Percentiles rank a stretch among this genome's conserved stretches.
phyloP scores from a whole-genome alignment of 495 filamentous ascomycete species.

The Amniculicola lignicola region DNA sequence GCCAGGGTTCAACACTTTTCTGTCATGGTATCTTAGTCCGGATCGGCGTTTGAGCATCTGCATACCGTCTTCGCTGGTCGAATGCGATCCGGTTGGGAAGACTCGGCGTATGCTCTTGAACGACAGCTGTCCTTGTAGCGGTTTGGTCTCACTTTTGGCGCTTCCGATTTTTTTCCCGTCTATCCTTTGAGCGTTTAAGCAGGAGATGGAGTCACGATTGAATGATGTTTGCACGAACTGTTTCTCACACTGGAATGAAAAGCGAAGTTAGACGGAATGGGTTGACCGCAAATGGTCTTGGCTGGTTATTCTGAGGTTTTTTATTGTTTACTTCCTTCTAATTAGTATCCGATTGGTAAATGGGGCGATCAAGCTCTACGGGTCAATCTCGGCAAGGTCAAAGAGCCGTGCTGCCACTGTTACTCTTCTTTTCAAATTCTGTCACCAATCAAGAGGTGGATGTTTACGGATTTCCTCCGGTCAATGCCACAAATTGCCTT shows the following conservation, averaged over 20 bases:
- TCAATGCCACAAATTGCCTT: not conserved
- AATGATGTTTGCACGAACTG: not conserved
- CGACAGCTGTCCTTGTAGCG: not conserved
- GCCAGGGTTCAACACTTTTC: not conserved
- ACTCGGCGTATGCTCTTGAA: constrained; percentile 6
- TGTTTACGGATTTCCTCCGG: not conserved
- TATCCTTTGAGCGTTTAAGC: not conserved
- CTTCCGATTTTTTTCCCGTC: not conserved
- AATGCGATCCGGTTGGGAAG: not conserved
- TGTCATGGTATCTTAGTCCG: not conserved
- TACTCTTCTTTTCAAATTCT: not conserved
- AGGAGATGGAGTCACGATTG: constrained; percentile 7
- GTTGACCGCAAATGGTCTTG: not conserved
- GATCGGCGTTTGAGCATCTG: not conserved
- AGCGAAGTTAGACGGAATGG: not conserved
- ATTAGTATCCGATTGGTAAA: not conserved
- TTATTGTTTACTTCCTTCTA: not conserved
- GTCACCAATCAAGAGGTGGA: not conserved
- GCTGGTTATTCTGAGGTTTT: not conserved
- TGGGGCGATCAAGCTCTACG: no score
- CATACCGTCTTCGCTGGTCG: not conserved
- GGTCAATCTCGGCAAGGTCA: no score
- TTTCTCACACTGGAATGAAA: not conserved
- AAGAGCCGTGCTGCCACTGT: no score
- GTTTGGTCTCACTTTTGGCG: not conserved